These are phyloP conservation scores for Hanseniaspora occidentalis DNA, from an alignment of 805 yeast genomes.

Conservation along the genomic window DNA sequence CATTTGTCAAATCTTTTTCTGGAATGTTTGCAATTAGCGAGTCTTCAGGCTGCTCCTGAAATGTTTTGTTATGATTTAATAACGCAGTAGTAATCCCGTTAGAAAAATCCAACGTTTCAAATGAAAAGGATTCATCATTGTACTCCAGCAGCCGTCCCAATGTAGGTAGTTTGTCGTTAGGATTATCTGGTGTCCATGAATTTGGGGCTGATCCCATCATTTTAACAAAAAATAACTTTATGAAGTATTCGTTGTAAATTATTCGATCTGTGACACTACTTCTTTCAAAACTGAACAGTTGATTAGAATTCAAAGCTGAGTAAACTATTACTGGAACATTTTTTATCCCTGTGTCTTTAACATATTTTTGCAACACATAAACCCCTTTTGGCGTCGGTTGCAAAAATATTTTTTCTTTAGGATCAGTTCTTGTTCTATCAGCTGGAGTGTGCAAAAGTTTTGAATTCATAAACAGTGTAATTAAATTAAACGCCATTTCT, in stretches of 20 bases:
- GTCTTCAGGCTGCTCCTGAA: constrained; percentile 7
- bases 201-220: constrained; percentile 60
- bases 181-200: constrained; percentile 48
- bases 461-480: constrained; percentile 44
- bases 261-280: constrained; percentile 43
- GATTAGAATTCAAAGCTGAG: constrained; percentile 60
- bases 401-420: constrained; percentile 32
- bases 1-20: constrained; percentile 9
- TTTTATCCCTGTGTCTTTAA: constrained; percentile 40
- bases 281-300: constrained; percentile 56
- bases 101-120: constrained; percentile 16
- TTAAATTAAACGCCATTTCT: constrained; percentile 34
- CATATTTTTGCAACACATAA: constrained; percentile 50
- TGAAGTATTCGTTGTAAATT: constrained; percentile 47
- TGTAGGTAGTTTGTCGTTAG: constrained; percentile 37
- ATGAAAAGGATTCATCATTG: constrained; percentile 24
- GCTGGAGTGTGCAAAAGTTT: constrained; percentile 63
- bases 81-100: constrained; percentile 1
- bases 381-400: constrained; percentile 94
- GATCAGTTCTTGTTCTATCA: constrained; percentile 47
- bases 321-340: constrained; percentile 34
- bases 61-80: constrained; percentile 1
- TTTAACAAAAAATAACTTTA: constrained; percentile 48
- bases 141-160: constrained; percentile 23
- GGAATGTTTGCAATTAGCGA: background rate